Conservation (phyloP, 768 basidiomycete genomes). For the Boletus insuetus region DNA sequence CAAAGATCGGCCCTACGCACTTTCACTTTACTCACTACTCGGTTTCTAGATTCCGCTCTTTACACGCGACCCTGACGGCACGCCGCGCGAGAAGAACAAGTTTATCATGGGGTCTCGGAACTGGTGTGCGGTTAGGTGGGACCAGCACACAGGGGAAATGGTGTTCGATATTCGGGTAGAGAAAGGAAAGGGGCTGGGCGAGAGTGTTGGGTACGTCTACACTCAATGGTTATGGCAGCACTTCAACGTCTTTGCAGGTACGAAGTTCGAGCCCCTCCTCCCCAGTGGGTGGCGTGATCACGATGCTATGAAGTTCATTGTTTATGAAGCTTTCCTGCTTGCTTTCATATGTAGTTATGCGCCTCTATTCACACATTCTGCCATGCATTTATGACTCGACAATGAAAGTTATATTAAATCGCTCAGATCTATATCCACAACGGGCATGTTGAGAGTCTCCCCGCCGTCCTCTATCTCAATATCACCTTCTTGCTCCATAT, state of each 20-base stretch:
- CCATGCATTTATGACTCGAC: not conserved
- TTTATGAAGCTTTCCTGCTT: not conserved
- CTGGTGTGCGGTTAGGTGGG: constrained; percentile 74
- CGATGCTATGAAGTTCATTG: constrained; percentile 1
- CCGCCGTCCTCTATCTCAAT: constrained; percentile 20
- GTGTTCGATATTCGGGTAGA: constrained; percentile 86
- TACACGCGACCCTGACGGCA: constrained; percentile 70
- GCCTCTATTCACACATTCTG: not conserved
- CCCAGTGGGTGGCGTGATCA: constrained; percentile 34
- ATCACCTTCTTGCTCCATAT: constrained; percentile 27
- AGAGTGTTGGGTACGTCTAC: constrained; percentile 67
- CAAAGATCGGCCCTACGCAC: not conserved
- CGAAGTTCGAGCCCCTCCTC: constrained; percentile 41
- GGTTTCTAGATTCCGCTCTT: constrained; percentile 69
- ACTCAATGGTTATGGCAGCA: not conserved
- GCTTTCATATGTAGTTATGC: not conserved
- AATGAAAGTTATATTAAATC: constrained; percentile 20
- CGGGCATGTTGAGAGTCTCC: constrained; percentile 20
- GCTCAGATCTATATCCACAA: constrained; percentile 28
- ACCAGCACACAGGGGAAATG: constrained; percentile 57
- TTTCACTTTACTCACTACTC: not conserved
- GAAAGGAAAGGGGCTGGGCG: constrained; percentile 75
- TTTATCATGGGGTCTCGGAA: constrained; percentile 88
- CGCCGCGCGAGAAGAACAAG: constrained; percentile 62
- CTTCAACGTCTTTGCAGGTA: constrained; percentile 36